Evolutionary conservation across 345 rosid species (phyloP), one percentile per base, ranked within the genome.

Genomic region (Heritiera littoralis): DNA sequence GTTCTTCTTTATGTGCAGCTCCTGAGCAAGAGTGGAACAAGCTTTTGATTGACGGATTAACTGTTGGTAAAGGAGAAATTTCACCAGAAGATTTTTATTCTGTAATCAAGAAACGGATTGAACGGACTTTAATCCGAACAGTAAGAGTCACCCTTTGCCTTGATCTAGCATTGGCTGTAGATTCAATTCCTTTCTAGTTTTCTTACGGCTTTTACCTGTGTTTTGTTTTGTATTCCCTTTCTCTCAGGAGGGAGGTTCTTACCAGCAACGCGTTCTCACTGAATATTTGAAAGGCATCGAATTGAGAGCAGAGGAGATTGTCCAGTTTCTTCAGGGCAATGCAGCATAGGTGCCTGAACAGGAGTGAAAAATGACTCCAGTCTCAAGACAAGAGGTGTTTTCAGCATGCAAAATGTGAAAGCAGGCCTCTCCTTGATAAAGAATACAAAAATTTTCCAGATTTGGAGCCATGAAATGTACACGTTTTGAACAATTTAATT

Each of bases 171-270:
- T 4, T 75, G 35, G 41, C 35, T 9, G 9, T 49, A n/a, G 11
- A 4, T 64, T 77, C 13, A 43, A 1, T 59, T 11, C 17, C 7
- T 49, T 79, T 18, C 58, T 66, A 20, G 9, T 64, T 45, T 71
- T 35, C 38, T 35, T 35, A 35, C 3, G 38, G 38, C 63, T 49
- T 23, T 38, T 23, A 46, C 40, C 55, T 32, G n/a, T 38, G 5
- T 74, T 40, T 75, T 66, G 55, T 41, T 46, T 67, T 51, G 51
- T 54, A 75, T 46, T 75, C 23, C 71, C 9, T 72, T 18, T 74
- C 7, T 60, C 48, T 60, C 84, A 93, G 97, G 99, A 95, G 81
- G 98, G 99, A 83, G 98, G 99, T 48, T 95, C 99, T 10, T 93
- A 93, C 85, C 93, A 87, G 86, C 98, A 95, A 74, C 91, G 95